Evolutionary conservation across 352 stramenopile genomes (phyloP).

Genomic region (Phytophthora sansomeana): DNA sequence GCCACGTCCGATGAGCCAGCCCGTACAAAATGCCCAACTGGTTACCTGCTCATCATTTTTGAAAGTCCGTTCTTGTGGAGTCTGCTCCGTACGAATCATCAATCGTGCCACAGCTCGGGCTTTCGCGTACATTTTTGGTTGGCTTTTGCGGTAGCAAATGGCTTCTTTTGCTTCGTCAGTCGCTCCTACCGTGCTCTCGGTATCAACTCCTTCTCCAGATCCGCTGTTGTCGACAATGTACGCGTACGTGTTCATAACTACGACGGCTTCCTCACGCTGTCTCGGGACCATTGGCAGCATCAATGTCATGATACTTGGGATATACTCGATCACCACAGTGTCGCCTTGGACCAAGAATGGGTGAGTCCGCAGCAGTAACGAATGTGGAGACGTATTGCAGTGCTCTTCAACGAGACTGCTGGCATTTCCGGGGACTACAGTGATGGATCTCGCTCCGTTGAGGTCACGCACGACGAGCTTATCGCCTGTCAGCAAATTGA

Average conservation of each 20-base stretch:
- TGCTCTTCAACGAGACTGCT: conserved; percentile 1
- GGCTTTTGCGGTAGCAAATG: conserved; percentile 60
- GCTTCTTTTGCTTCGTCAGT: conserved; percentile 64
- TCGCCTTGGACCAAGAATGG: conserved; percentile 53
- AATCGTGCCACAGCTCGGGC: conserved; percentile 58
- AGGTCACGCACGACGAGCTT: conserved; percentile 38
- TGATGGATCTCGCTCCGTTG: conserved; percentile 16
- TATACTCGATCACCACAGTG: conserved; percentile 57
- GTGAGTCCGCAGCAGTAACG: conserved; percentile 45
- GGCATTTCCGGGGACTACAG: conserved; percentile 24
- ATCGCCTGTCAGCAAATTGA: conserved; percentile 40
- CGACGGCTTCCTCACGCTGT: conserved; percentile 30
- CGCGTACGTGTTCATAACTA: conserved; percentile 55
- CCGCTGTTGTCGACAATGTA: conserved; percentile 26
- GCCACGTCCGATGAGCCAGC: conserved; percentile 62
- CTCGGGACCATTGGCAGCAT: conserved; percentile 41
- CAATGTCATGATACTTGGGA: conserved; percentile 55
- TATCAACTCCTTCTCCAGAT: conserved; percentile 2
- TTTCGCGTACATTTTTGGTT: conserved; percentile 65
- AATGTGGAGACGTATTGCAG: conserved; percentile 25
- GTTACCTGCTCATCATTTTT: conserved; percentile 18
- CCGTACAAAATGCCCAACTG: conserved; percentile 58
- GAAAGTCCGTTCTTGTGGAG: conserved; percentile 8
- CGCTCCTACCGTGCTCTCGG: conserved; percentile 56
- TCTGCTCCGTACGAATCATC: conserved; percentile 48